Conservation (phyloP, 2,329 filamentous ascomycete genomes). For the Beauveria pseudobassiana region DNA sequence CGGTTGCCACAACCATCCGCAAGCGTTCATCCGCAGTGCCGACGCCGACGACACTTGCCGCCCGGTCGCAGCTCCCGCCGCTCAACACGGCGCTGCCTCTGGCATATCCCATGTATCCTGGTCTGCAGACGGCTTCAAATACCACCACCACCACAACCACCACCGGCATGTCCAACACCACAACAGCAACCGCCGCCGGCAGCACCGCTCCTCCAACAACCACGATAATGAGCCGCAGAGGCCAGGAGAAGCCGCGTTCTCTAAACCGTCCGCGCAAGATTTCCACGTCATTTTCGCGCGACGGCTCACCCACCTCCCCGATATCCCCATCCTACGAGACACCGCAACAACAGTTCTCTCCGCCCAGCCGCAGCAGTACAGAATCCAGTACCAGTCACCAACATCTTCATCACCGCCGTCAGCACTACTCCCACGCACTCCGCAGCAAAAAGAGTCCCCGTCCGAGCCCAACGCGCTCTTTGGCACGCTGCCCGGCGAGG, state of each 20-base stretch:
- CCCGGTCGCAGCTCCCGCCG: background rate
- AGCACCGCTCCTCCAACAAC: background rate
- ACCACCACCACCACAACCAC: background rate
- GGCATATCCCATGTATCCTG: conserved; percentile 24
- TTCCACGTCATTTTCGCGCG: conserved; percentile 18
- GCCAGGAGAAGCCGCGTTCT: conserved; percentile 14
- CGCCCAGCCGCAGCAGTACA: too few relatives aligned
- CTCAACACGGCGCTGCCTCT: conserved; percentile 1
- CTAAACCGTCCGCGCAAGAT: conserved; percentile 32
- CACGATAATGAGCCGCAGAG: conserved; percentile 13
- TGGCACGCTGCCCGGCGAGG: too few relatives aligned
- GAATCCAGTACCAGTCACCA: too few relatives aligned
- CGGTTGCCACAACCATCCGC: background rate
- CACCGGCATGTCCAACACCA: background rate
- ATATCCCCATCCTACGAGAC: too few relatives aligned
- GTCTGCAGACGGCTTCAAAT: conserved; percentile 19
- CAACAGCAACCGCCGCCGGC: background rate
- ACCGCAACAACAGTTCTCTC: too few relatives aligned
- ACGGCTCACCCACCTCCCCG: background rate
- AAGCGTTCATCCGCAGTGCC: background rate
- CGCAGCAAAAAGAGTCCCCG: too few relatives aligned
- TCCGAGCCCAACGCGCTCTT: too few relatives aligned
- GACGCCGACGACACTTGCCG: background rate
- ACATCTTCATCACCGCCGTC: background rate
- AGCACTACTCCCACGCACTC: background rate